Evolutionary conservation across 106 monocot genomes (phyloP).

Genomic region (Allium fistulosum): DNA sequence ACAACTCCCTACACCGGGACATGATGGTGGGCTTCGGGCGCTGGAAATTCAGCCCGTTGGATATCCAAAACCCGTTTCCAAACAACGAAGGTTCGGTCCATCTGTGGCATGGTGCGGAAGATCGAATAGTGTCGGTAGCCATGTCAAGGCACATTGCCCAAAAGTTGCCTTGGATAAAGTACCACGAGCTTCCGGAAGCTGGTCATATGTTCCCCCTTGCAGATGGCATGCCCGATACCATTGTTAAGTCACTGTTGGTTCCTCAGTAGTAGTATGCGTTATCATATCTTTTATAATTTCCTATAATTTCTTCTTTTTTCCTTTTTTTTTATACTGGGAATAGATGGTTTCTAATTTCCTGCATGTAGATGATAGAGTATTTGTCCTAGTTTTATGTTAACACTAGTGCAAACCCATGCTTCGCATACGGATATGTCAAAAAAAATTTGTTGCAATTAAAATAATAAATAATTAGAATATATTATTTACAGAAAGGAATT

Average conservation of each 20-base stretch:
- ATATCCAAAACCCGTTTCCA: constrained; percentile 40
- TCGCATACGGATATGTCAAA: too few relatives aligned
- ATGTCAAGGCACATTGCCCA: constrained; percentile 32
- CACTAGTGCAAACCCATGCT: too few relatives aligned
- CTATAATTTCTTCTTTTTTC: too few relatives aligned
- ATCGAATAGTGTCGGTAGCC: constrained; percentile 25
- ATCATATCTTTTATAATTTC: too few relatives aligned
- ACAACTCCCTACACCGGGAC: constrained; percentile 42
- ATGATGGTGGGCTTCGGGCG: constrained; percentile 56
- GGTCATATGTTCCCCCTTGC: constrained; percentile 51
- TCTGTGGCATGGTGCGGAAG: constrained; percentile 57
- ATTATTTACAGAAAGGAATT: too few relatives aligned
- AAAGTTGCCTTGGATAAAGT: constrained; percentile 45
- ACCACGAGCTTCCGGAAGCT: constrained; percentile 46
- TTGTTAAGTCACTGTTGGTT: constrained; percentile 36
- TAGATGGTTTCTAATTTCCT: too few relatives aligned
- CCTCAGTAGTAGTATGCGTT: too few relatives aligned
- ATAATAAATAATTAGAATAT: too few relatives aligned
- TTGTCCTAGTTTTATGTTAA: too few relatives aligned
- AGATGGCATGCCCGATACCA: constrained; percentile 48
- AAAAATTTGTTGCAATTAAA: too few relatives aligned
- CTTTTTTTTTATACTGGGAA: too few relatives aligned
- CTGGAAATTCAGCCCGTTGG: constrained; percentile 55
- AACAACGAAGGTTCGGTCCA: constrained; percentile 37
- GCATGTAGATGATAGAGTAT: too few relatives aligned